Conservation (phyloP, 192 early-diverging fungal genomes). For the Mortierella claussenii region DNA sequence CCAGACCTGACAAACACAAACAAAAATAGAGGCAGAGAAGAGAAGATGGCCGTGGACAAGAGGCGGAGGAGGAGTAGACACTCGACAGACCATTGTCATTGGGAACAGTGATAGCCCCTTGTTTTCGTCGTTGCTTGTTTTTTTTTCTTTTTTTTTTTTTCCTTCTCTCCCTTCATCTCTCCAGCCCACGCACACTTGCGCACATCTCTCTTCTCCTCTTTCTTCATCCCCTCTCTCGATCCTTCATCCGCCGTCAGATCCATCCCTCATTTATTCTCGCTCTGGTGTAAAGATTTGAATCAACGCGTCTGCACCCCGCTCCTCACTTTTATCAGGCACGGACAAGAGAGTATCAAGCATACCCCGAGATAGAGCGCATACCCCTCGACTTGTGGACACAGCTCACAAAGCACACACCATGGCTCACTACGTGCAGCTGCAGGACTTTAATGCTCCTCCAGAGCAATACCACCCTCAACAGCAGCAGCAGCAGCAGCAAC, state of each 20-base stretch:
- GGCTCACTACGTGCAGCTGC: constrained; percentile 44
- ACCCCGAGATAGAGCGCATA: too few species aligned
- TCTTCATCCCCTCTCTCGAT: too few species aligned
- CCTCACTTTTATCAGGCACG: too few species aligned
- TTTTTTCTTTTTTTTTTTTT: constrained; percentile 9
- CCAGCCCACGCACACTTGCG: background rate
- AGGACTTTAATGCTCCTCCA: constrained; percentile 23
- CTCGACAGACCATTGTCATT: too few species aligned
- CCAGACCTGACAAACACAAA: background rate
- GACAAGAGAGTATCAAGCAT: too few species aligned
- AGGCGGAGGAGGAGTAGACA: background rate
- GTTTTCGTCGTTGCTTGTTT: background rate
- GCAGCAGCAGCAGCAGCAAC: constrained; percentile 6
- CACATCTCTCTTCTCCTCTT: background rate
- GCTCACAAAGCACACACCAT: constrained; percentile 5
- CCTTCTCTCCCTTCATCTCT: background rate
- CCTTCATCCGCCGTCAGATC: too few species aligned
- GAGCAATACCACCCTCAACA: background rate
- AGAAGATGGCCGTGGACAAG: background rate
- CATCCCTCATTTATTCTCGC: too few species aligned
- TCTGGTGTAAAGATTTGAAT: too few species aligned
- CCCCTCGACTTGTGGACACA: too few species aligned
- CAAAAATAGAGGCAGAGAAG: background rate
- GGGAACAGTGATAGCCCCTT: background rate
- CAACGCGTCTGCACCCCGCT: too few species aligned